Evolutionary conservation across 2,329 filamentous ascomycete genomes (phyloP).

Genomic region (Alternaria angustiovoidea): DNA sequence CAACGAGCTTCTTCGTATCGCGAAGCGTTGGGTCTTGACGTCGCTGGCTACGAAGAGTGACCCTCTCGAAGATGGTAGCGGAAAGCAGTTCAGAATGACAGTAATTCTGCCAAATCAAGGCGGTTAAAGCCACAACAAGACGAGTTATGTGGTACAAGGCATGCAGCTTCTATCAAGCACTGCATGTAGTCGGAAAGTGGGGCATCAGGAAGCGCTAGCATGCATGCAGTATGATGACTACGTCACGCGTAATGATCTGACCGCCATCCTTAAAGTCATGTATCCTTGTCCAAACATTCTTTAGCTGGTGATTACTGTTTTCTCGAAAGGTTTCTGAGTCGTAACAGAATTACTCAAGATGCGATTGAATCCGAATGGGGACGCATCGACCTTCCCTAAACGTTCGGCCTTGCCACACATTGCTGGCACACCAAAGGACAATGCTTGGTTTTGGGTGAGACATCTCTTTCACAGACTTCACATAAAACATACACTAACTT

Average conservation of each 20-base stretch:
- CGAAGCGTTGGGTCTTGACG: no score
- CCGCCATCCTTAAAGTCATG: background rate
- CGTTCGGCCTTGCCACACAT: slow-evolving; percentile 30
- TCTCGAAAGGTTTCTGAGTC: background rate
- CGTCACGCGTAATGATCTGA: slow-evolving; percentile 5
- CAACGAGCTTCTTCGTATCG: no score
- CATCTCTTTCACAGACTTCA: background rate
- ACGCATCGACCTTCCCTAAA: slow-evolving; percentile 30
- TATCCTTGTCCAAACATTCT: background rate
- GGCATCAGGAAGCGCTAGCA: slow-evolving; percentile 2
- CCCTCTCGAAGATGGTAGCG: no score
- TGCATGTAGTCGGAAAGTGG: background rate
- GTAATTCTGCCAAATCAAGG: background rate
- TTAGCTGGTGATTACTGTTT: background rate
- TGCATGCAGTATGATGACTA: slow-evolving; percentile 1
- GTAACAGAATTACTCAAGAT: slow-evolving; percentile 10
- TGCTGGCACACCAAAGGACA: slow-evolving; percentile 30
- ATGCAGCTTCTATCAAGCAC: slow-evolving; percentile 1
- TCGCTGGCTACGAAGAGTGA: no score
- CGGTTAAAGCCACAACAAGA: background rate
- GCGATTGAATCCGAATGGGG: slow-evolving; percentile 30
- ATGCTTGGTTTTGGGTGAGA: slow-evolving; percentile 35
- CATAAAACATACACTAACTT: background rate
- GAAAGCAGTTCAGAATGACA: no score
- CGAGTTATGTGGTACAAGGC: background rate